phyloP scores from a whole-genome alignment of 306 rosid species.

The Sicyos baderoa region DNA sequence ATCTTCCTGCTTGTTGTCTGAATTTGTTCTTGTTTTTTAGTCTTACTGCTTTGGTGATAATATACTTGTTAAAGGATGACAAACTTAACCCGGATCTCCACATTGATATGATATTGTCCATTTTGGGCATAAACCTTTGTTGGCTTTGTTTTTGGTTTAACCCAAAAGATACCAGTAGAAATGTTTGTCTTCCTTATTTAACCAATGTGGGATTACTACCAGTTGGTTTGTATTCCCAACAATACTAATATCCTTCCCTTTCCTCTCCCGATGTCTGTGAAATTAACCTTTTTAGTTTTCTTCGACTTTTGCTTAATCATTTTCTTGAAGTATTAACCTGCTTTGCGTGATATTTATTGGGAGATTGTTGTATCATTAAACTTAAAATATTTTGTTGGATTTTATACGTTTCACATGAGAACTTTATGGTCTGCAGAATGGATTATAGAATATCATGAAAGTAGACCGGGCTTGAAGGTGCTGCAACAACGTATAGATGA shows the following conservation, averaged over 20 bases:
- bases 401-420: constrained; percentile 23
- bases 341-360: background rate
- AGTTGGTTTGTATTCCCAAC: too few relatives aligned
- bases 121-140: too few relatives aligned
- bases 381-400: background rate
- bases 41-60: background rate
- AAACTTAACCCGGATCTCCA: too few relatives aligned
- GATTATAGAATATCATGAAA: constrained; percentile 55
- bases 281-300: constrained; percentile 1
- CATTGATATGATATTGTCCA: too few relatives aligned
- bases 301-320: background rate
- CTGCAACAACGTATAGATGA: constrained; percentile 66
- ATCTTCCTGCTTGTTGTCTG: background rate
- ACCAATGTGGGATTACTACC: too few relatives aligned
- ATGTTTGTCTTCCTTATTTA: too few relatives aligned
- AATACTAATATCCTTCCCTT: background rate
- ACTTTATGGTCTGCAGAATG: constrained; percentile 53
- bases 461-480: constrained; percentile 55
- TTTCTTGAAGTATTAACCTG: background rate
- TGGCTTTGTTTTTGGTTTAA: too few relatives aligned
- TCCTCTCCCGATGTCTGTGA: background rate
- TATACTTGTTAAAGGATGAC: too few relatives aligned
- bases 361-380: background rate
- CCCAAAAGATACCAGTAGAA: too few relatives aligned
- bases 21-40: background rate